Evolutionary conservation across 331 rosid species (phyloP), one percentile per base, ranked within the genome.

Genomic region (Pyrus hybrid): DNA sequence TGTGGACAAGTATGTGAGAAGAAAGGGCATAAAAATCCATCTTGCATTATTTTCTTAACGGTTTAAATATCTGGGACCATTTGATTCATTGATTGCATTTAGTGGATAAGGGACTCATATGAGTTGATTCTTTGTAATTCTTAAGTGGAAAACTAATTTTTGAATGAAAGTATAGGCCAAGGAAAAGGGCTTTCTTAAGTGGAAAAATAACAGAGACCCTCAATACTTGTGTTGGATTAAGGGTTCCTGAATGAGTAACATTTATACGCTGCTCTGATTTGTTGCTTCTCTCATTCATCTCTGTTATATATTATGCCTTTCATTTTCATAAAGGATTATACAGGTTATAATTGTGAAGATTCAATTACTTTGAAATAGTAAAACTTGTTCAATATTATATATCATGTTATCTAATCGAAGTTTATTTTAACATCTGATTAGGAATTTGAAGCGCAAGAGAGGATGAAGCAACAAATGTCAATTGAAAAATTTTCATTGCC

Each of bases 381-480:
- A 12, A 5, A 66, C 53, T 66, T 66, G 47, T 23, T 3, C 8
- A 1, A 5, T 74, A 9, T n/a, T 76, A 30, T 45, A 58, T 54
- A 18, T 43, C 37, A 25, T 45, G 37, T 61, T 51, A 16, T 80
- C 37, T 10, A 53, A n/a, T 23, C 7, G 6, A 26, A 58, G 54
- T 45, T 70, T 12, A 67, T 60, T 32, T 62, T 54, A 51, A 37
- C 26, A 43, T 68, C 22, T 72, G 74, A 75, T 67, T 79, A 95
- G 99, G 96, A 89, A 82, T 92, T 88, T 81, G 99, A 95, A 90
- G 87, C 87, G 23, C 97, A 92, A 65, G 98, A 95, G 87, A 89
- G 98, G 88, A 92, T 85, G 91, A 95, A 87, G 85, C 97, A 80
- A 79, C 98, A 92, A 81, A 53, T 76, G 80, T 86, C 84, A 67